Evolutionary conservation across 2,329 filamentous ascomycete species (phyloP).

Genomic region (Daldinia sp.): DNA sequence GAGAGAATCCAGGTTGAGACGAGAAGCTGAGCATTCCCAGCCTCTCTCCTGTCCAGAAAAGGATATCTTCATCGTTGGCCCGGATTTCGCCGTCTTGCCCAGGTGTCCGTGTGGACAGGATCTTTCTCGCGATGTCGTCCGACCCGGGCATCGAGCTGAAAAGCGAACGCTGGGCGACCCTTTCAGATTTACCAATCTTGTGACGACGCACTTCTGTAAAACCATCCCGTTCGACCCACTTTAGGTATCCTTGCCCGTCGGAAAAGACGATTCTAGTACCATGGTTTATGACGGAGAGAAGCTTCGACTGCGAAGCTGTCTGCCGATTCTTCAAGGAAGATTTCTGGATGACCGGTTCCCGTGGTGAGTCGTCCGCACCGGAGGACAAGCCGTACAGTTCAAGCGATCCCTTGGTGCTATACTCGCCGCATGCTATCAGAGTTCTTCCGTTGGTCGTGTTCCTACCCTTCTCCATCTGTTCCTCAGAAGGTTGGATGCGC

Average conservation of each 20-base stretch:
- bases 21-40: conserved; percentile 77
- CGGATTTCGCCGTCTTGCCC: conserved; percentile 31
- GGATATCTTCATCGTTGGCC: conserved; percentile 70
- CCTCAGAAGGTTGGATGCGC: conserved; percentile 62
- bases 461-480: conserved; percentile 64
- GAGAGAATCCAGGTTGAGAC: conserved; percentile 56
- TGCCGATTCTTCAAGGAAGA: conserved; percentile 79
- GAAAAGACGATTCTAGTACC: conserved; percentile 84
- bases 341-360: conserved; percentile 51
- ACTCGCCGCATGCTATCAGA: conserved; percentile 84
- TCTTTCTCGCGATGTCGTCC: conserved; percentile 82
- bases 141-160: conserved; percentile 62
- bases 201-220: conserved; percentile 65
- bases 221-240: conserved; percentile 91
- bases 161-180: conserved; percentile 55
- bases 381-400: conserved; percentile 79
- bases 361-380: conserved; percentile 34
- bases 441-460: conserved; percentile 64
- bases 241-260: conserved; percentile 83
- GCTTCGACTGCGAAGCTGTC: conserved; percentile 79
- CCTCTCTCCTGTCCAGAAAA: conserved; percentile 89
- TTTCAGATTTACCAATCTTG: conserved; percentile 64
- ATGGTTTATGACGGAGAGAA: conserved; percentile 82
- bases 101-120: conserved; percentile 67
- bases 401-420: conserved; percentile 88